Conservation (phyloP, 768 basidiomycete species). For the Amanita molliuscula region DNA sequence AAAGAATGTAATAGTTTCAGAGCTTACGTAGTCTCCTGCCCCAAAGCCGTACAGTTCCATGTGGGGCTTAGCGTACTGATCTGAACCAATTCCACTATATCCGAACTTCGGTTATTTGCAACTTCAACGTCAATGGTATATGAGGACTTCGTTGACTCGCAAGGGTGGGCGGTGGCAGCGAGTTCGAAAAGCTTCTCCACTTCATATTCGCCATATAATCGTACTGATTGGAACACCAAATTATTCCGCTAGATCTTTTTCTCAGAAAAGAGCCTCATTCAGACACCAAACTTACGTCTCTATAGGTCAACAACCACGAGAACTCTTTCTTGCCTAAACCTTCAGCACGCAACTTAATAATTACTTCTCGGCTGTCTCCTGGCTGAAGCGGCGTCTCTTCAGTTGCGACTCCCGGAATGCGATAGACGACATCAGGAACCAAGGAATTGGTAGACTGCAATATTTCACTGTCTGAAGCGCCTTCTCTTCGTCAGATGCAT, state of each 20-base stretch:
- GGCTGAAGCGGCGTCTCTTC: slow-evolving; percentile 25
- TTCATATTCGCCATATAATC: slow-evolving; percentile 43
- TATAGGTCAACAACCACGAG: slow-evolving; percentile 54
- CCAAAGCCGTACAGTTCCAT: slow-evolving; percentile 46
- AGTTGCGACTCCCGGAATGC: slow-evolving; percentile 24
- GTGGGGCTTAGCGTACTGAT: slow-evolving; percentile 56
- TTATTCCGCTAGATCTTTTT: slow-evolving; percentile 29
- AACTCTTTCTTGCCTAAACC: slow-evolving; percentile 38
- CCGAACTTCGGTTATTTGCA: slow-evolving; percentile 35
- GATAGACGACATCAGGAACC: slow-evolving; percentile 30
- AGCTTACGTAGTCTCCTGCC: slow-evolving; percentile 30
- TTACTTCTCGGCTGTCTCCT: slow-evolving; percentile 39
- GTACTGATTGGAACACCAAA: slow-evolving; percentile 45
- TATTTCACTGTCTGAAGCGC: slow-evolving; percentile 20
- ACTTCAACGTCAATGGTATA: slow-evolving; percentile 48
- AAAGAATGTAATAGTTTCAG: not conserved
- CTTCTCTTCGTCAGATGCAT: not conserved
- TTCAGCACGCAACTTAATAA: slow-evolving; percentile 44
- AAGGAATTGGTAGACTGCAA: slow-evolving; percentile 46
- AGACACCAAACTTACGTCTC: slow-evolving; percentile 34
- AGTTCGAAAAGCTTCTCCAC: slow-evolving; percentile 51
- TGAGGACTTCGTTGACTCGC: slow-evolving; percentile 32
- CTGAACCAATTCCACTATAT: slow-evolving; percentile 40
- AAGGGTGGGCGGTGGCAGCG: slow-evolving; percentile 40
- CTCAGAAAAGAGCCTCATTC: not conserved